Evolutionary conservation across 2,329 filamentous ascomycete species (phyloP), one percentile per base, ranked within the genome.

Genomic region (Colletotrichum echinochloae): DNA sequence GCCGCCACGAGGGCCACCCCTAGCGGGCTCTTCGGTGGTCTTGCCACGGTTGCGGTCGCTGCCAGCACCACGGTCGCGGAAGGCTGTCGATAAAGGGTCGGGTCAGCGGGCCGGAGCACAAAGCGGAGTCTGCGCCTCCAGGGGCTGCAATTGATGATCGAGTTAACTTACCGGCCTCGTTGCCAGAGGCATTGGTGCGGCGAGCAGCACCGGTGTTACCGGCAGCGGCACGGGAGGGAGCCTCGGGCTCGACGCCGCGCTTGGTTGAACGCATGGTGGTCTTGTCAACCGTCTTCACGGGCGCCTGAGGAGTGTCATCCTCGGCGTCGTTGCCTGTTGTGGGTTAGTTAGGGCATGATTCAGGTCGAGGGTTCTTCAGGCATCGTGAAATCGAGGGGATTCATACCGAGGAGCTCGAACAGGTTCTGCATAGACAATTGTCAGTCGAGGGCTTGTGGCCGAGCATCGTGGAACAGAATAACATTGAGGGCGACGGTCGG

Each of bases 361-460:
- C 62, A 75, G 60, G 67, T 51, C 30, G 60, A 59, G 33, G 77
- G n/a, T 60, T 65, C 49, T 65, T 70, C 60, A 60, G 71, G 70
- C 20, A 71, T 74, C 67, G 74, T 71, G 67, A 66, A 66, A 72
- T 74, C 72, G 74, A 61, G 73, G 74, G 73, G 73, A 76, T 80
- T 44, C 84, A 80, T 97, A 98, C 96, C 95, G 89, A 99, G 94
- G 87, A 97, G 92, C 90, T 96, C 95, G 90, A 93, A 98, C 81
- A 93, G 91, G 90, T 99, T 99, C 96, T 98, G 49, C 26, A 16
- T 48, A 37, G 55, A 39, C 28, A 3, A 39, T 70, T 68, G 57
- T 71, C 14, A 71, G 68, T 60, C 23, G 14, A 39, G 20, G n/a
- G 14, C 55, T 20, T 30, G 2, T 35, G 20, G 41, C 18, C 18